phyloP scores from a whole-genome alignment of 228 moss, liverwort and hornwort species.

The Sphagnum magellanicum region DNA sequence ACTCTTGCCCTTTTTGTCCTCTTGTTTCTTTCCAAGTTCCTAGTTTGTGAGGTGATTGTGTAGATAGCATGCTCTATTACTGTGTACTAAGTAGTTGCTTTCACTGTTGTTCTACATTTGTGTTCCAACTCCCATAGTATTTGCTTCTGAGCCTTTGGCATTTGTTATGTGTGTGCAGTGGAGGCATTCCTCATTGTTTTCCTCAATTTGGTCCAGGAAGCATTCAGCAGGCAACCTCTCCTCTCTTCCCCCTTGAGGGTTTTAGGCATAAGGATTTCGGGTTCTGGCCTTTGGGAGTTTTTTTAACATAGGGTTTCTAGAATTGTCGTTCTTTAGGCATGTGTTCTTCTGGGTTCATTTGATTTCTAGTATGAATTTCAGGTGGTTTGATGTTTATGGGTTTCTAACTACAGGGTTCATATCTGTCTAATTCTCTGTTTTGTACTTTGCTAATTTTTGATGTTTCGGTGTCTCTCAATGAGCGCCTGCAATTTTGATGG shows the following conservation, averaged over 20 bases:
- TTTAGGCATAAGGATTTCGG: too few relatives aligned
- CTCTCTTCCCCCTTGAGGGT: too few relatives aligned
- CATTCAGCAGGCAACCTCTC: conserved; percentile 70
- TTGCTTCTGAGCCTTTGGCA: background rate
- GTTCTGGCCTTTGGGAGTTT: too few relatives aligned
- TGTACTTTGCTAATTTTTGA: too few relatives aligned
- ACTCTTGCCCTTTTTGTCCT: conserved; percentile 5
- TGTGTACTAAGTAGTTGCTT: background rate
- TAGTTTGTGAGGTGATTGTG: background rate
- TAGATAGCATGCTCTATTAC: conserved; percentile 2
- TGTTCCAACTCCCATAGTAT: background rate
- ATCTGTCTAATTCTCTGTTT: too few relatives aligned
- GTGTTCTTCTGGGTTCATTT: background rate
- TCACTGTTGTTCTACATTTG: background rate
- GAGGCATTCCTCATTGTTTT: conserved; percentile 97
- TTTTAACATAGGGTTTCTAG: too few relatives aligned
- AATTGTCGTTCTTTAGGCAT: too few relatives aligned
- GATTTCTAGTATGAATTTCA: background rate
- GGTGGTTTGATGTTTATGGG: background rate
- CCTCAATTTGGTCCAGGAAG: conserved; percentile 95
- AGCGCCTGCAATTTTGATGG: too few relatives aligned
- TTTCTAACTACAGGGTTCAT: background rate
- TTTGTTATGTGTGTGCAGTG: conserved; percentile 39
- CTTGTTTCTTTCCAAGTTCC: background rate
- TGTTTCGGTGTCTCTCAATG: too few relatives aligned